phyloP scores from a whole-genome alignment of 257 asterid species.

The Salvia miltiorrhiza region DNA sequence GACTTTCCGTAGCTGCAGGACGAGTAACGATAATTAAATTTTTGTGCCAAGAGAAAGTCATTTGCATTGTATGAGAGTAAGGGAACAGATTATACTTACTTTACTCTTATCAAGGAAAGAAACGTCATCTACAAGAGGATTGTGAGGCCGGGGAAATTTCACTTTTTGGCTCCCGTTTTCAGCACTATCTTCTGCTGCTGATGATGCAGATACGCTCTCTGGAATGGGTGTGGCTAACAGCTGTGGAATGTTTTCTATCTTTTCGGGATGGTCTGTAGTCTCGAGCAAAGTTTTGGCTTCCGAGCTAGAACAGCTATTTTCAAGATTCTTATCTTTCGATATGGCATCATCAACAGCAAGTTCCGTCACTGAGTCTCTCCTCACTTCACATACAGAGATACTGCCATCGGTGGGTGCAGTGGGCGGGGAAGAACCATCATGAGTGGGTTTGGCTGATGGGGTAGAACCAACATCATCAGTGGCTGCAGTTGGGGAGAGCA shows the following conservation, averaged over 20 bases:
- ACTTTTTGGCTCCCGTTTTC: constrained; percentile 31
- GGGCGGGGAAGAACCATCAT: constrained; percentile 26
- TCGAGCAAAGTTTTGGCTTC: constrained; percentile 28
- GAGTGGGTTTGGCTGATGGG: constrained; percentile 21
- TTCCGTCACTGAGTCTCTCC: constrained; percentile 23
- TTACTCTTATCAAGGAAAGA: constrained; percentile 74
- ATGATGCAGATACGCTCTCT: constrained; percentile 33
- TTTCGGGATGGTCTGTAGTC: constrained; percentile 19
- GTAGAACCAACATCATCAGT: constrained; percentile 18
- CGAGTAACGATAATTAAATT: constrained; percentile 20
- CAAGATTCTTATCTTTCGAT: constrained; percentile 28
- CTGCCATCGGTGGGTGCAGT: constrained; percentile 20
- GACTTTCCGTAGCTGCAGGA: constrained; percentile 82
- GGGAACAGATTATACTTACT: constrained; percentile 38
- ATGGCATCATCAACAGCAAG: constrained; percentile 28
- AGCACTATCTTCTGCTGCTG: constrained; percentile 44
- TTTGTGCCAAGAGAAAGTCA: constrained; percentile 6
- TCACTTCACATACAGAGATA: constrained; percentile 31
- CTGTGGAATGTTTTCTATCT: constrained; percentile 27
- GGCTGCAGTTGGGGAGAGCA: constrained; percentile 5
- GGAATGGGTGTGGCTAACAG: constrained; percentile 23
- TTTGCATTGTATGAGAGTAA: constrained; percentile 4
- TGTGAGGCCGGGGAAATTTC: constrained; percentile 60
- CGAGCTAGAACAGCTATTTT: constrained; percentile 23
- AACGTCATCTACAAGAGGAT: constrained; percentile 67